Percentiles rank a stretch among this genome's conserved stretches.
Conservation (phyloP, 2,329 filamentous ascomycete genomes). For the Diaporthe humulicola region DNA sequence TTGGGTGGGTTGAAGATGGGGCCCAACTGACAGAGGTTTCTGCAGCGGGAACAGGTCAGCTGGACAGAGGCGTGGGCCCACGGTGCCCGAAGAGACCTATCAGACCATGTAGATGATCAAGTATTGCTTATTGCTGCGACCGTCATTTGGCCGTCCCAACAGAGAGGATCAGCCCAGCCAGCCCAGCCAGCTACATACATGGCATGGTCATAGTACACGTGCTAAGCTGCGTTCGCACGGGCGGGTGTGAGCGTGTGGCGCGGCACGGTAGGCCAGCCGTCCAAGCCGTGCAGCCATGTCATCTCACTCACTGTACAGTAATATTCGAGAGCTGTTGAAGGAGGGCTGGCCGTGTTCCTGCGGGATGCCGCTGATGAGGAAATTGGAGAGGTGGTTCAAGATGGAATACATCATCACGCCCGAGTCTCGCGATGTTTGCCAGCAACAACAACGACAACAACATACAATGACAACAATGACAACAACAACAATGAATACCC, state of each 20-base stretch:
- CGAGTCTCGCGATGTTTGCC: not conserved
- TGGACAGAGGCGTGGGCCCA: slow-evolving; percentile 8
- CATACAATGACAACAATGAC: not conserved
- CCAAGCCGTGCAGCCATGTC: not conserved
- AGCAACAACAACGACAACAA: not conserved
- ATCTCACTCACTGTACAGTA: slow-evolving; percentile 13
- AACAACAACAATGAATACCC: too few species aligned
- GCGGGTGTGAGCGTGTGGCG: not conserved
- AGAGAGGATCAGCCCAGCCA: not conserved
- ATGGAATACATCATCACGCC: not conserved
- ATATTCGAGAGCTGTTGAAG: not conserved
- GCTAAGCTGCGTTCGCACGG: not conserved
- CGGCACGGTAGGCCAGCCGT: not conserved
- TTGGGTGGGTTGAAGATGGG: not conserved
- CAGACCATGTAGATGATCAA: not conserved
- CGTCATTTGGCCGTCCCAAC: not conserved
- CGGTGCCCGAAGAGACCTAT: not conserved
- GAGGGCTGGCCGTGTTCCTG: not conserved
- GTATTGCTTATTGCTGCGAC: not conserved
- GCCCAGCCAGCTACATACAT: too few species aligned
- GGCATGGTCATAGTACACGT: too few species aligned
- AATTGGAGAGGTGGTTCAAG: too few species aligned
- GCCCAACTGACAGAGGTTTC: slow-evolving; percentile 8
- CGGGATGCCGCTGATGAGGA: not conserved
- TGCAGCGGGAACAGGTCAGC: slow-evolving; percentile 14